Base-by-base conservation (phyloP, 1,284 basidiomycete species). In the Trichosporon sp. region DNA sequence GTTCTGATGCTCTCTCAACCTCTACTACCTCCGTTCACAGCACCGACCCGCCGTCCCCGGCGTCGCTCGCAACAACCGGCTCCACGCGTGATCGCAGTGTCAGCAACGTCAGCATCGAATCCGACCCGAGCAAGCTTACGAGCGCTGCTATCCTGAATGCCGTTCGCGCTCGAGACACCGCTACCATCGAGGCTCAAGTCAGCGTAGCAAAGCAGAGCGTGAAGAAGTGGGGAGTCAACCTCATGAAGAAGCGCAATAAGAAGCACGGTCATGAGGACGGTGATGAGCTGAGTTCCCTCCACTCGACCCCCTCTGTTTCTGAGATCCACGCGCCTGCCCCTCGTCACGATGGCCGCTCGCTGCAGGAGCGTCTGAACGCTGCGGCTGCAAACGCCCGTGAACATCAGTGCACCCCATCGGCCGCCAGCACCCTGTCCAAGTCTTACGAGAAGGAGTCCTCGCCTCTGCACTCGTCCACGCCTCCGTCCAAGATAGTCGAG, bases 221-320 rank as follows among this genome's bases (percentile, higher is more conserved):
- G 86, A 90, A 90, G 69, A 94, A 94, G 80, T 95, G 93, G 92
- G 90, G 93, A 21, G 90, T 90, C 19, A 92, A 89, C 74, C 94
- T 84, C 78, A 80, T 82, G 4, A 83, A 83, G 6, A 84, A 85
- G 67, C 74, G 68, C 21, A 64, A 68, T 4, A 54, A 68, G n/a
- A 63, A 68, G 14, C 11, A 43, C 10, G 14, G 31, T 10, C 68
- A 71, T 6, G 75, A 74, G 3, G 70, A 68, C 10, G 74, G 71
- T 6, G 72, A 68, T n/a, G 67, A 72, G 12, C 61, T 66, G 48
- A 70, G 75, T 21, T 70, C 76, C 0, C 31, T 21, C 51, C 14
- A 31, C 61, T 19, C 31, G 8, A 3, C 32, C 26, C 4, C 56
- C 1, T 68, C 68, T 16, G 43, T 32, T 32, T 21, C 43, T 0